phyloP scores from a whole-genome alignment of 2,329 filamentous ascomycete species.

The Hypoxylon sp. region DNA sequence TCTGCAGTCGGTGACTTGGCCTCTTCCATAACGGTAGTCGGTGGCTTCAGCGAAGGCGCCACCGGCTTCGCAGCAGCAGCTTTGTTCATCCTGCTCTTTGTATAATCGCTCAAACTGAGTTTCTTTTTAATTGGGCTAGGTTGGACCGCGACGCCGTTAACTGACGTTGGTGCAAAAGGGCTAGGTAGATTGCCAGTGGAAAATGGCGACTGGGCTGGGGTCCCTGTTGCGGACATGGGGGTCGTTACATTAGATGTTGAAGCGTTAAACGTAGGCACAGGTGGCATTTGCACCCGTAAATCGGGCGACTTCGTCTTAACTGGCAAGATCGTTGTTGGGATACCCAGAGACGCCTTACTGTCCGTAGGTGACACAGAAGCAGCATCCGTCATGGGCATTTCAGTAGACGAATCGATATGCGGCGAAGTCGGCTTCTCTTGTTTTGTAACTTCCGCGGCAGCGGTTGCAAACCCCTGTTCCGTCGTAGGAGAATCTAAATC shows the following conservation, averaged over 20 bases:
- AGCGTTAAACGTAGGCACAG: slow-evolving; percentile 64
- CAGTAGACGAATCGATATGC: slow-evolving; percentile 38
- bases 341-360: slow-evolving; percentile 20
- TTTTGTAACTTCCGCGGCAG: slow-evolving; percentile 37
- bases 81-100: slow-evolving; percentile 70
- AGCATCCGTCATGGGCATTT: slow-evolving; percentile 54
- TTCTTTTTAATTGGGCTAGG: slow-evolving; percentile 77
- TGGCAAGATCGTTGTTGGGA: slow-evolving; percentile 10
- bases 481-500: slow-evolving; percentile 56
- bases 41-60: slow-evolving; percentile 55
- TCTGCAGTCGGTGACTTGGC: slow-evolving; percentile 56
- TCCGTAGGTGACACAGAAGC: slow-evolving; percentile 49
- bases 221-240: slow-evolving; percentile 61
- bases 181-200: slow-evolving; percentile 57
- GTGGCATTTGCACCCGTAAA: slow-evolving; percentile 68
- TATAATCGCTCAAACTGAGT: slow-evolving; percentile 75
- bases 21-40: slow-evolving; percentile 57
- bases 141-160: slow-evolving; percentile 61
- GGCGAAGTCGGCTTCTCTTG: slow-evolving; percentile 20
- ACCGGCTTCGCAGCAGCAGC: slow-evolving; percentile 61
- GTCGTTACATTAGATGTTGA: slow-evolving; percentile 57
- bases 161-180: slow-evolving; percentile 58
- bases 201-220: slow-evolving; percentile 65
- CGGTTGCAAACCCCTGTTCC: slow-evolving; percentile 46
- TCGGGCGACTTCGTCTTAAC: slow-evolving; percentile 46